Base-by-base conservation (phyloP, 352 stramenopile species). In the Phytopythium sindhum region DNA sequence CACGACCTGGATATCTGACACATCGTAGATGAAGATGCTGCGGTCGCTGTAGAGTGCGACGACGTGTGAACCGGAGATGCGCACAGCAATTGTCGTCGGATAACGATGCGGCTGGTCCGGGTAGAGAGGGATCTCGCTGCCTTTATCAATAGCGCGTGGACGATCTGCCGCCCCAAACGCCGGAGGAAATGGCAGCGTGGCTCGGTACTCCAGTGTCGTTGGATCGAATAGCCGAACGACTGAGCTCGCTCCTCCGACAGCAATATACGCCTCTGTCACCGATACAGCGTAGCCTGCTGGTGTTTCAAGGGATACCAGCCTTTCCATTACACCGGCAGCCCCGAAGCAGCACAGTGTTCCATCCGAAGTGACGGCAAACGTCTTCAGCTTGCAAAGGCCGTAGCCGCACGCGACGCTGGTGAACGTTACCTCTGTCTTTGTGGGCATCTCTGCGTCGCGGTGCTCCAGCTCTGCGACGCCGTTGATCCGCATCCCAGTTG, bases 321-420 rank as follows among this genome's bases (percentile, higher is more conserved):
- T 66, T 61, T 95, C 86, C 79, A 93, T 86, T 14, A 90, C 81
- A 5, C 79, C 80, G 4, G 83, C 82, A 6, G 77, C 75, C 0
- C 83, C 84, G 73, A 95, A 93, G 33, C 80, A 91, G 56, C 86
- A 95, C 4, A 95, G 63, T 10, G 81, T 90, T 23, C 86, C 86
- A 42, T 93, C 83, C 11, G 68, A 70, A 1, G 86, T 92, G 52
- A 90, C 67, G 1, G 81, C 80, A 65, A 90, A 92, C 5, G 83
- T 91, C 62, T 92, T 95, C 50, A 87, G 67, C 10, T 80, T 75
- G 39, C 73, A 79, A 0, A 56, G 44, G 0, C 85, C 81, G 61
- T 78, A 76, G 0, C 84, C 81, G 15, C 86, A 93, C 1, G 67
- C 81, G 4, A 95, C 83, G 31, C 76, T 83, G 2, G 74, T 90